Evolutionary conservation across 2,329 filamentous ascomycete species (phyloP).

Genomic region (Penicillium aurantiogriseum): DNA sequence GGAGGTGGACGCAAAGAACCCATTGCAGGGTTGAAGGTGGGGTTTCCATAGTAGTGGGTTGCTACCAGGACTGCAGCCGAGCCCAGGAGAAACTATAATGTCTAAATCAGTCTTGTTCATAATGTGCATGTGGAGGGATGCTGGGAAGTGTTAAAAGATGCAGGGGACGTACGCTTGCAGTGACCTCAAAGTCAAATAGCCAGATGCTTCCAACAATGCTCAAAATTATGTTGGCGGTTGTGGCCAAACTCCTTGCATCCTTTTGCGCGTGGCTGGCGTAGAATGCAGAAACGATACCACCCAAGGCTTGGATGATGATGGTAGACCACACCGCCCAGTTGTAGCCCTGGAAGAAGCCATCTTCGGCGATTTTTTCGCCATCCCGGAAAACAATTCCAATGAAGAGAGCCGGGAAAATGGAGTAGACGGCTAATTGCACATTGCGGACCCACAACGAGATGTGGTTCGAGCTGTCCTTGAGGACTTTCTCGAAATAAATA

Average conservation of each 20-base stretch:
- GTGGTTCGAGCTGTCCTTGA: constrained; percentile 75
- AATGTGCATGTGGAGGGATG: neutral
- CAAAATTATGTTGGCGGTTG: constrained; percentile 84
- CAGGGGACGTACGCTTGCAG: constrained; percentile 61
- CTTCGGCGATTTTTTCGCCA: constrained; percentile 74
- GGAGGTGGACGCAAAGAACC: constrained; percentile 52
- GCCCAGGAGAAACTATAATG: constrained; percentile 72
- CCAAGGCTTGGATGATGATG: constrained; percentile 76
- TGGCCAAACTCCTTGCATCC: constrained; percentile 91
- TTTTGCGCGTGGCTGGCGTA: constrained; percentile 83
- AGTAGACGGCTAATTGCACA: constrained; percentile 92
- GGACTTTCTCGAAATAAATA: constrained; percentile 69
- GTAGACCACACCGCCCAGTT: constrained; percentile 88
- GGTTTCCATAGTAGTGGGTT: constrained; percentile 79
- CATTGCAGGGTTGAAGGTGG: constrained; percentile 37
- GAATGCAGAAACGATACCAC: constrained; percentile 78
- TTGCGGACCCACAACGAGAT: constrained; percentile 92
- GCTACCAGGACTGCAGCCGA: constrained; percentile 75
- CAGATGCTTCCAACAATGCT: constrained; percentile 81
- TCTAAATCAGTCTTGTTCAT: constrained; percentile 10
- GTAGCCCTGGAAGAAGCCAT: constrained; percentile 93
- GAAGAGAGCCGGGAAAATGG: constrained; percentile 82
- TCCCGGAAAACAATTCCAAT: constrained; percentile 85
- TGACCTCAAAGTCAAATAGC: constrained; percentile 79
- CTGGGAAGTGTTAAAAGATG: neutral